These are phyloP conservation scores for Lactifluus rugatus DNA, from an alignment of 768 basidiomycete genomes.

Conservation along the genomic window DNA sequence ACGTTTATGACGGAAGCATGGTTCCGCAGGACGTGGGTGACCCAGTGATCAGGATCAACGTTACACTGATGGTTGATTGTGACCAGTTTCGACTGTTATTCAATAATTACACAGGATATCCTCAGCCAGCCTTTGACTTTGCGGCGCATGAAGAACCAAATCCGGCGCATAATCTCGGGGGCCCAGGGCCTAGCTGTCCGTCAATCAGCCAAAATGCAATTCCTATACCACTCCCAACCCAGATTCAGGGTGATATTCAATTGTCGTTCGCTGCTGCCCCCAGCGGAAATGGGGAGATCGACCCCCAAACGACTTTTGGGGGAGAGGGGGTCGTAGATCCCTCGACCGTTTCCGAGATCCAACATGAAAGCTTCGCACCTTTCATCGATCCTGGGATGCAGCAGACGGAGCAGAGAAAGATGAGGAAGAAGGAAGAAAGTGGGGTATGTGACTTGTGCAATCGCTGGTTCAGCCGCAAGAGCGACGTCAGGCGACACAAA, in stretches of 20 bases:
- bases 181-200: not conserved
- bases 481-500: slow-evolving; percentile 11
- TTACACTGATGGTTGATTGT: not conserved
- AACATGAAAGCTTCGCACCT: not conserved
- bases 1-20: not conserved
- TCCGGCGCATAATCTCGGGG: not conserved
- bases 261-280: not conserved
- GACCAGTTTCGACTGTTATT: not conserved
- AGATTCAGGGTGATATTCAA: not conserved
- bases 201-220: not conserved
- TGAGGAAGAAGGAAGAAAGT: slow-evolving; percentile 5
- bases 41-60: not conserved
- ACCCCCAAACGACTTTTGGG: not conserved
- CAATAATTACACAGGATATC: not conserved
- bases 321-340: not conserved
- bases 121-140: not conserved
- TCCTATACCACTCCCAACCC: not conserved
- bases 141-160: not conserved
- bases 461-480: not conserved
- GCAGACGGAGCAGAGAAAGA: not conserved
- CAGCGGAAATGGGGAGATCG: not conserved
- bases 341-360: not conserved
- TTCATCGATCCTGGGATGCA: not conserved
- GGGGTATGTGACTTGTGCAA: slow-evolving; percentile 1
- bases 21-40: not conserved